Percentiles rank a stretch among this genome's conserved stretches.
Conservation (phyloP, 805 yeast species). For the Schizosaccharomyces lindneri region DNA sequence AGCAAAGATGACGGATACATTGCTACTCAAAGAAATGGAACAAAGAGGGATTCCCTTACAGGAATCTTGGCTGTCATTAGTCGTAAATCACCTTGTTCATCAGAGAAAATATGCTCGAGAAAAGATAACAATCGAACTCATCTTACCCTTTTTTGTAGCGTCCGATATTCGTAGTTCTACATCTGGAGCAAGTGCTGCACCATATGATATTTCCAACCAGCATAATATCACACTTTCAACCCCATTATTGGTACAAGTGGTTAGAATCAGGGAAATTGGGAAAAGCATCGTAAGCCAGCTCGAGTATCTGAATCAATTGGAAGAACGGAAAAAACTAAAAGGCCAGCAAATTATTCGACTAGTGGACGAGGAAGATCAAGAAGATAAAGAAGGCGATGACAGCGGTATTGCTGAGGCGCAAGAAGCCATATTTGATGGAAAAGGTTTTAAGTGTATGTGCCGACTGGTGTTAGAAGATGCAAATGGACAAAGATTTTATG, state of each 20-base stretch:
- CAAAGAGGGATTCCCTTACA: neutral
- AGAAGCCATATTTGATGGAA: neutral
- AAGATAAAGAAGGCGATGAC: neutral
- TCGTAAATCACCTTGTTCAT: neutral
- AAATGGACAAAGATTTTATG: neutral
- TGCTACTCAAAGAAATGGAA: too few relatives aligned
- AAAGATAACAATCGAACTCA: neutral
- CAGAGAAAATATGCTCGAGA: neutral
- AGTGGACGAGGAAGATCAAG: neutral
- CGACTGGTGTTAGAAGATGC: neutral
- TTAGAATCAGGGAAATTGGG: neutral
- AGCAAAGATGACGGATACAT: too few relatives aligned
- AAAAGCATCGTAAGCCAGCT: neutral
- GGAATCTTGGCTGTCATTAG: neutral
- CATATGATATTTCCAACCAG: neutral
- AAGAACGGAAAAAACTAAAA: neutral
- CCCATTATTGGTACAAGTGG: neutral
- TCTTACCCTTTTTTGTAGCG: neutral
- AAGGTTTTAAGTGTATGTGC: neutral
- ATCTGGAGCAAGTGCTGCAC: neutral
- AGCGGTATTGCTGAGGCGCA: neutral
- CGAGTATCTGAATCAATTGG: neutral
- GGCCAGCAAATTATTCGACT: neutral
- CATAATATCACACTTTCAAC: neutral
- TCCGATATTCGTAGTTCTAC: neutral